Percentiles rank a stretch among this genome's conserved stretches.
Conservation (phyloP, 345 rosid species). For the Brassica nigra region DNA sequence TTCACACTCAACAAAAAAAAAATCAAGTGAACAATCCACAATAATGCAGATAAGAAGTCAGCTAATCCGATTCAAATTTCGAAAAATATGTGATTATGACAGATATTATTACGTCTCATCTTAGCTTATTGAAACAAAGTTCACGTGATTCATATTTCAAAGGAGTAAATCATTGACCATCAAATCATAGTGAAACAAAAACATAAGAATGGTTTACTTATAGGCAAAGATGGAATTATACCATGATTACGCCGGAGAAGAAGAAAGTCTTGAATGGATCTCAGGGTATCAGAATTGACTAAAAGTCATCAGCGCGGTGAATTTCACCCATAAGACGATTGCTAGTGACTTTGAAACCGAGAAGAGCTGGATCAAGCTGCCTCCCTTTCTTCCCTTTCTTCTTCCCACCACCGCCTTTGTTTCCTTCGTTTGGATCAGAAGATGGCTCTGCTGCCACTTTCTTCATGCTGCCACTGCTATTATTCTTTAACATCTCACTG, state of each 20-base stretch:
- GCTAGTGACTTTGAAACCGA: slow-evolving; percentile 89
- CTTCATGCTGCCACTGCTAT: slow-evolving; percentile 32
- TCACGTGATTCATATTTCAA: not conserved
- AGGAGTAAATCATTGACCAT: not conserved
- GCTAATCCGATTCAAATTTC: not conserved
- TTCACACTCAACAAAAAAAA: not conserved
- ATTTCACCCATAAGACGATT: slow-evolving; percentile 97
- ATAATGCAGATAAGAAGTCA: not conserved
- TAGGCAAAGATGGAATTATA: not conserved
- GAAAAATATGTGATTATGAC: not conserved
- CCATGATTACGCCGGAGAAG: slow-evolving; percentile 30
- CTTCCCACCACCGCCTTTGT: slow-evolving; percentile 55
- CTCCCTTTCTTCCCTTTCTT: slow-evolving; percentile 92
- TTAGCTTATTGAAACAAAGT: not conserved
- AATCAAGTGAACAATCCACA: not conserved
- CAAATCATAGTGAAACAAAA: not conserved
- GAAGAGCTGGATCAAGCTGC: slow-evolving; percentile 86
- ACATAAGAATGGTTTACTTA: not conserved
- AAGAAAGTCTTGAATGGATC: not conserved
- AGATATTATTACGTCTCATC: not conserved
- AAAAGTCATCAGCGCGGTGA: slow-evolving; percentile 69
- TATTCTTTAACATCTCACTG: slow-evolving; percentile 60
- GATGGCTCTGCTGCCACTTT: slow-evolving; percentile 24
- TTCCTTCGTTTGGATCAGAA: slow-evolving; percentile 38
- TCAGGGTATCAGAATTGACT: slow-evolving; percentile 4